These are phyloP conservation scores for Pichia deserticola DNA, from an alignment of 805 yeast genomes.

Conservation along the genomic window DNA sequence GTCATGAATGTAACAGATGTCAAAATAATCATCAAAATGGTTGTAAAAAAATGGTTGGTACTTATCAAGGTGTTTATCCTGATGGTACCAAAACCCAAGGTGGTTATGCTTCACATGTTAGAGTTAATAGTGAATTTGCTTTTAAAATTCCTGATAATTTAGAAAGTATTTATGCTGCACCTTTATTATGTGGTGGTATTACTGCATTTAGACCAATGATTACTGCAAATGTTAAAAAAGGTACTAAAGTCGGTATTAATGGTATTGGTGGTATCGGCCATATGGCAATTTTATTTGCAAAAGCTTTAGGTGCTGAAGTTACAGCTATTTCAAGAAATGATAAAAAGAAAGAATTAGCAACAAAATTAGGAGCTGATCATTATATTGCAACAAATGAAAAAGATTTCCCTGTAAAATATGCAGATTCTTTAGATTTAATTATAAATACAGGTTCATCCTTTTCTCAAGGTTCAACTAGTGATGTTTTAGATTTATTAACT, in stretches of 20 bases:
- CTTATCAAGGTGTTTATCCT: constrained; percentile 42
- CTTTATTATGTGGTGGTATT: constrained; percentile 51
- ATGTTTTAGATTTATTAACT: constrained; percentile 22
- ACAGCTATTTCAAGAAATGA: constrained; percentile 46
- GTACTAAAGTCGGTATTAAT: constrained; percentile 42
- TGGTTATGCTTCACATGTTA: constrained; percentile 43
- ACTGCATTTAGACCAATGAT: constrained; percentile 45
- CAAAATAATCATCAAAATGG: constrained; percentile 32
- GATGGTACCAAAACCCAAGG: constrained; percentile 41
- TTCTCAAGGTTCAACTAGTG: constrained; percentile 21
- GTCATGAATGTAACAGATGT: constrained; percentile 36
- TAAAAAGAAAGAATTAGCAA: constrained; percentile 42
- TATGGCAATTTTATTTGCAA: constrained; percentile 43
- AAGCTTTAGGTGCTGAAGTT: constrained; percentile 55
- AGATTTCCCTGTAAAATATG: constrained; percentile 31
- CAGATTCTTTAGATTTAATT: constrained; percentile 37
- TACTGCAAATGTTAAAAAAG: constrained; percentile 37
- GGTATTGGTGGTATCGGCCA: constrained; percentile 44
- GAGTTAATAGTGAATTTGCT: constrained; percentile 37
- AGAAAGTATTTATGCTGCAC: constrained; percentile 39
- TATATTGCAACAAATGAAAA: constrained; percentile 47
- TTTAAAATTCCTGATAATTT: constrained; percentile 43
- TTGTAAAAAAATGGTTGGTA: constrained; percentile 42
- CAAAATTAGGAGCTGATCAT: constrained; percentile 44
- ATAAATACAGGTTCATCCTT: constrained; percentile 42